phyloP scores from a whole-genome alignment of 2,329 filamentous ascomycete species.

The Bipolaris victoriae region DNA sequence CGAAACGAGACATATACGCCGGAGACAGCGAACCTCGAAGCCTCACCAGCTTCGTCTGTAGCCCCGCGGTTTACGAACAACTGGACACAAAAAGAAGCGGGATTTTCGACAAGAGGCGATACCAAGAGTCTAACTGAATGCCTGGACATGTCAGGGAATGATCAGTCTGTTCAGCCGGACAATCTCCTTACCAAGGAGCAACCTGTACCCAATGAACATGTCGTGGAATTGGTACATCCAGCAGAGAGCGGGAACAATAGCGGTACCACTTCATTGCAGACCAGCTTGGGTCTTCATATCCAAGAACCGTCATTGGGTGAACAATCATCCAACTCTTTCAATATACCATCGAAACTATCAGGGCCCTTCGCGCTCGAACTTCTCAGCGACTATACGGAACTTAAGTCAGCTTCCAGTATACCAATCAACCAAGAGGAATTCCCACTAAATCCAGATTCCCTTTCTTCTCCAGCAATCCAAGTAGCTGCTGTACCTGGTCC shows the following conservation, averaged over 20 bases:
- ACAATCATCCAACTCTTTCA: constrained; percentile 45
- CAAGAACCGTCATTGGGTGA: constrained; percentile 41
- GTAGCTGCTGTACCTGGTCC: constrained; percentile 18
- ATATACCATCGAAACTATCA: constrained; percentile 21
- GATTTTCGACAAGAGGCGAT: constrained; percentile 35
- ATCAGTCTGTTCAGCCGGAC: constrained; percentile 1
- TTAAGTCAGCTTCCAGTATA: constrained; percentile 21
- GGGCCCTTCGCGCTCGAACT: neutral
- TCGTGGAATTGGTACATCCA: neutral
- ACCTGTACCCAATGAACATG: neutral
- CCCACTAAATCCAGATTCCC: constrained; percentile 29
- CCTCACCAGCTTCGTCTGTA: constrained; percentile 44
- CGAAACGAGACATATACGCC: neutral
- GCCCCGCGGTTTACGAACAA: constrained; percentile 42
- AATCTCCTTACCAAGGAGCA: constrained; percentile 1
- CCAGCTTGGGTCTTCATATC: constrained; percentile 34
- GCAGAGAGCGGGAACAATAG: constrained; percentile 16
- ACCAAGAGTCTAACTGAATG: constrained; percentile 19
- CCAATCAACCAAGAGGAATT: constrained; percentile 14
- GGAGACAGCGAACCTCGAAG: constrained; percentile 13
- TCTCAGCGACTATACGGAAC: constrained; percentile 12
- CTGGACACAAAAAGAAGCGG: constrained; percentile 36
- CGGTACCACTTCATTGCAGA: constrained; percentile 36
- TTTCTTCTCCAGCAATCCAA: constrained; percentile 33
- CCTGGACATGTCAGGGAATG: neutral